phyloP scores from a whole-genome alignment of 257 asterid genomes.

The Coffea eugenioides region DNA sequence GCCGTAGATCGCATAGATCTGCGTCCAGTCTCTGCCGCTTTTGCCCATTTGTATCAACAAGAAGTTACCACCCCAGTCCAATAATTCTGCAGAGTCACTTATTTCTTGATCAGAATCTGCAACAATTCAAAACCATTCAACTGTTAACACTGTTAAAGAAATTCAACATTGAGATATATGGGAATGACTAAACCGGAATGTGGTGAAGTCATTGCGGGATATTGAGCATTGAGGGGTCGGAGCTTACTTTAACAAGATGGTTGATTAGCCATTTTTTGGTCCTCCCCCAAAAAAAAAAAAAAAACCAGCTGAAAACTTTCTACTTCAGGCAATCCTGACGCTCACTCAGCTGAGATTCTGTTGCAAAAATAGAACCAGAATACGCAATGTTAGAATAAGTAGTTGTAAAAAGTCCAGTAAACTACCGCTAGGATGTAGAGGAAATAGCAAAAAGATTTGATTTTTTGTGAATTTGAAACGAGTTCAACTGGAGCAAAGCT shows the following conservation, averaged over 20 bases:
- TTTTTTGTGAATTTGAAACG: not conserved
- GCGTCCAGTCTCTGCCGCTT: conserved; percentile 80
- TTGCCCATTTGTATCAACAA: conserved; percentile 48
- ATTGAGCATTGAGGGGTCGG: not conserved
- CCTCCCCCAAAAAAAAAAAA: not conserved
- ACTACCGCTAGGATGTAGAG: too few species aligned
- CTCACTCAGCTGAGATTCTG: not conserved
- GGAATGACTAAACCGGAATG: not conserved
- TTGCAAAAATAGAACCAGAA: not conserved
- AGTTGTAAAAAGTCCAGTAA: not conserved
- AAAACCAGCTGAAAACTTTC: not conserved
- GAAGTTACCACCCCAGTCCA: not conserved
- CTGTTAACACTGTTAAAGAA: not conserved
- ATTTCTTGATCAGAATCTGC: conserved; percentile 13
- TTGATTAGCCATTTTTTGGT: conserved; percentile 4
- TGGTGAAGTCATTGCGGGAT: not conserved
- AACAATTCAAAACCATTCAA: not conserved
- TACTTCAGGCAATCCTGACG: not conserved
- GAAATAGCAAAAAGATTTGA: not conserved
- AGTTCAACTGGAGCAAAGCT: conserved; percentile 4
- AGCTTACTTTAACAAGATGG: not conserved
- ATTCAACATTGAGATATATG: not conserved
- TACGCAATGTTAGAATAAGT: not conserved
- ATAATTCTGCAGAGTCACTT: not conserved
- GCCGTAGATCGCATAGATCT: conserved; percentile 97